A percentile compares a stretch with the other conserved stretches of the same genome.
Conservation (phyloP, 805 yeast species). For the Cephaloascus albidus region DNA sequence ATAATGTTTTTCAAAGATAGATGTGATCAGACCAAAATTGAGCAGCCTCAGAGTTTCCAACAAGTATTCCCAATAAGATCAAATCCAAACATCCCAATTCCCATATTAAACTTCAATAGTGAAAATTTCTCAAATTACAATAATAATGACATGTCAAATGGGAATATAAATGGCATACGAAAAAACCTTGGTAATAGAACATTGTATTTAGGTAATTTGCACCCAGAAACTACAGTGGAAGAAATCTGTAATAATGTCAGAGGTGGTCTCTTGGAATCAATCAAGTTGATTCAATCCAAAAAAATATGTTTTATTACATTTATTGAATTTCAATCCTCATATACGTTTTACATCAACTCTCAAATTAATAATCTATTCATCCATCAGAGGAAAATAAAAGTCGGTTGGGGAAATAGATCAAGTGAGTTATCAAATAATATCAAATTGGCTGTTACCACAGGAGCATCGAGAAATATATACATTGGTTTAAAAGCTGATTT, state of each 20-base stretch:
- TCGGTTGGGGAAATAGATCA: conserved; percentile 68
- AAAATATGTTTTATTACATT: conserved; percentile 64
- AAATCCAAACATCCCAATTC: not conserved
- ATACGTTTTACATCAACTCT: conserved; percentile 53
- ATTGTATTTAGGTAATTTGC: conserved; percentile 58
- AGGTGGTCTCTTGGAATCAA: conserved; percentile 64
- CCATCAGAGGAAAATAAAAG: conserved; percentile 51
- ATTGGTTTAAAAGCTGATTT: conserved; percentile 47
- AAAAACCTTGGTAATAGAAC: conserved; percentile 53
- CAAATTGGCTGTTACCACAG: conserved; percentile 55
- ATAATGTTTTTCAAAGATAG: no score
- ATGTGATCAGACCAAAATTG: no score
- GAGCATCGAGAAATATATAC: conserved; percentile 73
- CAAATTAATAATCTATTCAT: conserved; percentile 50
- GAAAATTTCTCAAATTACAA: not conserved
- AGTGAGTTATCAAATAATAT: conserved; percentile 53
- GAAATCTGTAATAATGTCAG: conserved; percentile 70
- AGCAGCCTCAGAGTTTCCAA: not conserved
- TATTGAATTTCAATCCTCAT: conserved; percentile 54
- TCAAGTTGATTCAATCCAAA: conserved; percentile 42
- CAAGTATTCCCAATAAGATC: conserved; percentile 3
- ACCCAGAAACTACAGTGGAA: conserved; percentile 54
- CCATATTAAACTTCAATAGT: no score
- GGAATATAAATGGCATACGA: not conserved
- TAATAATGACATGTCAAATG: no score